These are phyloP conservation scores for Rubroshorea leprosula DNA, from an alignment of 345 rosid genomes.

Conservation along the genomic window DNA sequence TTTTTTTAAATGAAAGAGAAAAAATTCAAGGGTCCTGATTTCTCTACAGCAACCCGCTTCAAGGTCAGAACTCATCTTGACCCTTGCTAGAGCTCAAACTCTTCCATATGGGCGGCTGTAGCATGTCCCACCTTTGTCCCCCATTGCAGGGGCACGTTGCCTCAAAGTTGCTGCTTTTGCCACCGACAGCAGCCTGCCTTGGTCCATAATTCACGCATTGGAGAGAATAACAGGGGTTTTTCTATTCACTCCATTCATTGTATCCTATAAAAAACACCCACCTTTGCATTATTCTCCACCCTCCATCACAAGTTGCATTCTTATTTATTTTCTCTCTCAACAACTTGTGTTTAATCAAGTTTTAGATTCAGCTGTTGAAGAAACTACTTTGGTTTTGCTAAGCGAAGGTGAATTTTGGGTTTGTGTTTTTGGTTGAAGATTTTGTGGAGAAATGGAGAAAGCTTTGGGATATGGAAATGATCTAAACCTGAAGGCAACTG, in stretches of 20 bases:
- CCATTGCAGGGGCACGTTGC: slow-evolving; percentile 48
- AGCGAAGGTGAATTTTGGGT: too few species aligned
- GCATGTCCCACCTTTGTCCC: slow-evolving; percentile 79
- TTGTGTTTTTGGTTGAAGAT: background rate
- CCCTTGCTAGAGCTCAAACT: slow-evolving; percentile 18
- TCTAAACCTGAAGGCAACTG: slow-evolving; percentile 76
- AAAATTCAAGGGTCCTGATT: slow-evolving; percentile 35
- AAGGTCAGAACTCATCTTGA: slow-evolving; percentile 24
- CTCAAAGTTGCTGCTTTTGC: slow-evolving; percentile 59
- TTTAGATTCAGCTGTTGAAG: background rate
- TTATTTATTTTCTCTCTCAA: slow-evolving; percentile 7
- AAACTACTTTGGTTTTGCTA: background rate
- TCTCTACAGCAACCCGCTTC: slow-evolving; percentile 23
- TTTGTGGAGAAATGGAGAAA: slow-evolving; percentile 28
- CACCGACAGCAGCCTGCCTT: slow-evolving; percentile 84
- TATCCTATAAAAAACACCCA: slow-evolving; percentile 40
- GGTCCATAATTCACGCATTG: slow-evolving; percentile 52
- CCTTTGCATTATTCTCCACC: slow-evolving; percentile 26
- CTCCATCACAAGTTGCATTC: slow-evolving; percentile 15
- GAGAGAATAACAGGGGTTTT: background rate
- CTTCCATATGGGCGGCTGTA: slow-evolving; percentile 53
- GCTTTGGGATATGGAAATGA: slow-evolving; percentile 40
- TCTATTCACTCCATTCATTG: background rate
- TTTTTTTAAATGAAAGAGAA: slow-evolving; percentile 2
- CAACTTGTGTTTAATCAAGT: background rate